Evolutionary conservation across 306 rosid genomes (phyloP).

Genomic region (Styphnolobium japonicum): DNA sequence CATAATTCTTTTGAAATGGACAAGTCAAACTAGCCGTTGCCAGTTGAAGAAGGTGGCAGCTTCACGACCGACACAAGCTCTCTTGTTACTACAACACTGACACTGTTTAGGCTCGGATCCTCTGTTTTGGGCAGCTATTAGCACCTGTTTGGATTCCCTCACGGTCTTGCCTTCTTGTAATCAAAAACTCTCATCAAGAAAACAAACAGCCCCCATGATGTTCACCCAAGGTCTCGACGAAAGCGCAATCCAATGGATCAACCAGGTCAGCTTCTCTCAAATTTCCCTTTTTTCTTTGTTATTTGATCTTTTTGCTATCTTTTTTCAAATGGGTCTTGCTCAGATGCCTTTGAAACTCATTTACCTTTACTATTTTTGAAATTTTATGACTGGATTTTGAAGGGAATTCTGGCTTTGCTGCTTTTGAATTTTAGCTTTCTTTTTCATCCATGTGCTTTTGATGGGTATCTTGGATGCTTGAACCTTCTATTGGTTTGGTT

Average conservation of each 20-base stretch:
- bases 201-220: slow-evolving; percentile 41
- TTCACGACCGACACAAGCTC: slow-evolving; percentile 34
- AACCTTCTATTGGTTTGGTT: neutral
- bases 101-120: neutral
- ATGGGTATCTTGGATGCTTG: neutral
- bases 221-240: slow-evolving; percentile 95
- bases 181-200: neutral
- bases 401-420: neutral
- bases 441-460: neutral
- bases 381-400: neutral
- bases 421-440: neutral
- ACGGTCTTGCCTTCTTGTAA: neutral
- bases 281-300: neutral
- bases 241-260: slow-evolving; percentile 84
- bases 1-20: neutral
- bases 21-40: slow-evolving; percentile 67
- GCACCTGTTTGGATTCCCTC: too few relatives aligned
- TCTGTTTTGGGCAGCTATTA: neutral
- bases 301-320: neutral
- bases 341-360: neutral
- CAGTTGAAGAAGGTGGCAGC: neutral
- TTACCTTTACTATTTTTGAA: neutral
- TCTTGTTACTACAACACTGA: neutral
- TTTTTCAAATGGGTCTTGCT: neutral
- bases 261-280: slow-evolving; percentile 45